phyloP scores from a whole-genome alignment of 139 green algal species.

The Yamagishiella unicocca region DNA sequence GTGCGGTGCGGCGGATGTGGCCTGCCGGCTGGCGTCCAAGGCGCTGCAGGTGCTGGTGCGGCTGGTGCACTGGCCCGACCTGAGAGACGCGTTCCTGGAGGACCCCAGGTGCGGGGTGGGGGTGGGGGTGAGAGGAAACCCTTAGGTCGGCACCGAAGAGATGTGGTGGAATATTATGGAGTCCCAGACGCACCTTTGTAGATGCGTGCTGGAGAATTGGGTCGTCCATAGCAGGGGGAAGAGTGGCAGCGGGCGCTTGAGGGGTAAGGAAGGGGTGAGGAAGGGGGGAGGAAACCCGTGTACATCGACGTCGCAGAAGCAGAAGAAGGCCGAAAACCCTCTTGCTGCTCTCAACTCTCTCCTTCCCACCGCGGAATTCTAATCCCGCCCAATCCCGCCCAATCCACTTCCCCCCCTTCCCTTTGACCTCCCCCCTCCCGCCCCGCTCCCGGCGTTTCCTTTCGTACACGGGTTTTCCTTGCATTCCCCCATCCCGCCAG shows the following conservation, averaged over 20 bases:
- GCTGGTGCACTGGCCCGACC: conserved; percentile 45
- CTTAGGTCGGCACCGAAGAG: too few species aligned
- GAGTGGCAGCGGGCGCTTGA: too few species aligned
- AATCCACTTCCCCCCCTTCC: not conserved
- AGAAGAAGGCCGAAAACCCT: too few species aligned
- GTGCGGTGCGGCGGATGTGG: conserved; percentile 5
- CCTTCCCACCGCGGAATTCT: not conserved
- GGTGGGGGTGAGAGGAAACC: not conserved
- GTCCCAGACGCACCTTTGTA: too few species aligned
- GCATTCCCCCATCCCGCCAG: too few species aligned
- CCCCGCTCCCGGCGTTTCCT: too few species aligned
- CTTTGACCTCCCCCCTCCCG: not conserved
- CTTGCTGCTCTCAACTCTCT: not conserved
- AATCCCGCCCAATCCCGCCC: too few species aligned
- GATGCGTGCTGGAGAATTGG: too few species aligned
- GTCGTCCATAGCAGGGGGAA: too few species aligned
- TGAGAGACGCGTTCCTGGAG: conserved; percentile 10
- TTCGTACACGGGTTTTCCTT: too few species aligned
- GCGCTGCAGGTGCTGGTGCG: conserved; percentile 51
- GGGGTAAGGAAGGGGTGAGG: not conserved
- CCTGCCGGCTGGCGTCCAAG: conserved; percentile 39
- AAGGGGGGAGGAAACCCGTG: not conserved
- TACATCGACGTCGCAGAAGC: too few species aligned
- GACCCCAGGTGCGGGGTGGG: conserved; percentile 22
- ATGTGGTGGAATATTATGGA: too few species aligned